These are phyloP conservation scores for Craspedostauros australis DNA, from an alignment of 108 stramenopile species.

Conservation along the genomic window DNA sequence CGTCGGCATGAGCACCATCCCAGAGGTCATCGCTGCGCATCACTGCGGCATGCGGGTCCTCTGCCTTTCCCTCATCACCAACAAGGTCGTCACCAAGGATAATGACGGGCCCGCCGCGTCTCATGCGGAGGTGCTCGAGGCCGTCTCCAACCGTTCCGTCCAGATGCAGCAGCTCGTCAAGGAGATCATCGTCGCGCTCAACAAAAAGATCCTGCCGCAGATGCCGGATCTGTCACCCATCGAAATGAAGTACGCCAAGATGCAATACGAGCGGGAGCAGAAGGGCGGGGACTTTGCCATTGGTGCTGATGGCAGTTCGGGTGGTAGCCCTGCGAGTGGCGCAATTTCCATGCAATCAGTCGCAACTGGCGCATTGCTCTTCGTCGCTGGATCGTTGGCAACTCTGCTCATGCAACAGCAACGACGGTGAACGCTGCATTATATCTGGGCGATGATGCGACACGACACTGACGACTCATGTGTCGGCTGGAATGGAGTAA, in stretches of 20 bases:
- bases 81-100: slow-evolving; percentile 68
- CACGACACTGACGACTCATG: too few species aligned
- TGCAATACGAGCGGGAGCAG: slow-evolving; percentile 3
- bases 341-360: too few species aligned
- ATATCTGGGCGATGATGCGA: too few species aligned
- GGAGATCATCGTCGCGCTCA: slow-evolving; percentile 39
- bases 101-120: slow-evolving; percentile 63
- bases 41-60: slow-evolving; percentile 84
- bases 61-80: slow-evolving; percentile 82
- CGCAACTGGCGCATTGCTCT: slow-evolving; percentile 12
- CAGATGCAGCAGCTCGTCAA: slow-evolving; percentile 71
- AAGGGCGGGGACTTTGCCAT: slow-evolving; percentile 3
- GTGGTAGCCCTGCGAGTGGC: too few species aligned
- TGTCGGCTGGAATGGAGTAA: too few species aligned
- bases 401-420: too few species aligned
- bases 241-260: slow-evolving; percentile 7
- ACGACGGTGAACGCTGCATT: too few species aligned
- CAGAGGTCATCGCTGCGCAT: slow-evolving; percentile 87
- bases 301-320: too few species aligned
- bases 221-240: slow-evolving; percentile 34
- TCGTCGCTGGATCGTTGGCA: slow-evolving; percentile 13
- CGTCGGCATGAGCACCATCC: slow-evolving; percentile 89
- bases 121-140: slow-evolving; percentile 89
- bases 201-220: slow-evolving; percentile 17
- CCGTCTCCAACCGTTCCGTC: slow-evolving; percentile 54